Base-by-base conservation (phyloP, 2,329 filamentous ascomycete species). In the Colletotrichum paranaense region DNA sequence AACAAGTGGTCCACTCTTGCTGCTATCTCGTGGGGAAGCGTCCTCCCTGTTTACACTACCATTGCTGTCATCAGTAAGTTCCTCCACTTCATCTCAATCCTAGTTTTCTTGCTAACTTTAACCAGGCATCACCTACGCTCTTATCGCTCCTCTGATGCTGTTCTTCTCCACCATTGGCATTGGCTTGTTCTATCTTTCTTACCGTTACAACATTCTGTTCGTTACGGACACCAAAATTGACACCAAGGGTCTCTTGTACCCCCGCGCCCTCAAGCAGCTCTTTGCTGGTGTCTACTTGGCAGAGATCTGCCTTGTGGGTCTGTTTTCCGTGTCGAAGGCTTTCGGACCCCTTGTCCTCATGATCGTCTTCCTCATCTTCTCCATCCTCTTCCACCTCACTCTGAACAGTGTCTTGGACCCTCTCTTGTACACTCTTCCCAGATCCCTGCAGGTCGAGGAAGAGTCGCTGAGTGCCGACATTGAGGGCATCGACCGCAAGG, bases 231-330 rank as follows among this genome's bases (percentile, higher is more conserved):
- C 93, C 14, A 87, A 91, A 74, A 91, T 97, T 75, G 95, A 98
- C 80, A 98, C 95, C 60, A 94, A 94, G 78, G 96, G 97, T 62
- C 91, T 96, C 26, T 92, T 95, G 78, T 98, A 98, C 80, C 93
- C 95, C 1, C 93, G 94, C 28, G 95, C 94, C 5, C 88, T 98
- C 56, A 94, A 98, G 85, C 95, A 98, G 74, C 89, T 97, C 38
- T 90, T 96, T 56, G 90, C 92, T 2, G 95, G 95, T 65, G 87
- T 97, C 60, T 98, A 98, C 82, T 85, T 98, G 16, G 90, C 92
- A 1, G 92, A 96, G 77, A 84, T 95, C 68, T 95, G 93, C 81
- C 85, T 98, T 77, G 90, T 97, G 75, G 95, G 95, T 65, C 88
- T 98, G 49, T 97, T 97, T 79, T 90, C 90, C 56, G 90, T 96